Evolutionary conservation across 805 yeast genomes (phyloP).

Genomic region (Cyberlindnera lachancei): DNA sequence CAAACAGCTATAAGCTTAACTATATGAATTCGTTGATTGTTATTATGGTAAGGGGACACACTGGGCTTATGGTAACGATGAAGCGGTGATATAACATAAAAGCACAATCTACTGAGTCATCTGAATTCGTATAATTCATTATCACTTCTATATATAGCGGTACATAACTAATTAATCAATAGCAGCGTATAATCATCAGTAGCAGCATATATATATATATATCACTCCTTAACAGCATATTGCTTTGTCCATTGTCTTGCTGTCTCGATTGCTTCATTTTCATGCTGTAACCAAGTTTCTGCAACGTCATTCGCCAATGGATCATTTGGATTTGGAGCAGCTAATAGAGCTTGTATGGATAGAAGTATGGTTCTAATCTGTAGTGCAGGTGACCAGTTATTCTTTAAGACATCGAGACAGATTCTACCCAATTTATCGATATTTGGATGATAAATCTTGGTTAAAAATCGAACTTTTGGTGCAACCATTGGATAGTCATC

Average conservation of each 20-base stretch:
- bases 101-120: too few species aligned
- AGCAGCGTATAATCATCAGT: not conserved
- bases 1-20: too few species aligned
- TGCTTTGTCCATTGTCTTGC: conserved; percentile 46
- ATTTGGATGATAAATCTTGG: conserved; percentile 94
- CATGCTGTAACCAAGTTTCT: conserved; percentile 88
- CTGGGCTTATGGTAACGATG: too few species aligned
- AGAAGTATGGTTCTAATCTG: conserved; percentile 89
- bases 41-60: too few species aligned
- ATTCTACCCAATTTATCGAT: conserved; percentile 93
- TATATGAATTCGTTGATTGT: too few species aligned
- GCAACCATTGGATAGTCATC: conserved; percentile 96
- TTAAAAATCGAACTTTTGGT: conserved; percentile 88
- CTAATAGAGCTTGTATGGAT: conserved; percentile 87
- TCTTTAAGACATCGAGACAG: conserved; percentile 88
- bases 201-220: not conserved
- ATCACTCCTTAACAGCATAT: not conserved
- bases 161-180: too few species aligned
- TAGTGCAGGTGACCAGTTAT: conserved; percentile 96
- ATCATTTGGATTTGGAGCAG: conserved; percentile 97
- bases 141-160: too few species aligned
- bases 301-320: conserved; percentile 98
- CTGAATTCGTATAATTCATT: too few species aligned
- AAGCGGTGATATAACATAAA: too few species aligned
- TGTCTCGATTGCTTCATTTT: conserved; percentile 67